These are phyloP conservation scores for Blastomyces emzantsi DNA, from an alignment of 2,329 filamentous ascomycete genomes.

Conservation along the genomic window DNA sequence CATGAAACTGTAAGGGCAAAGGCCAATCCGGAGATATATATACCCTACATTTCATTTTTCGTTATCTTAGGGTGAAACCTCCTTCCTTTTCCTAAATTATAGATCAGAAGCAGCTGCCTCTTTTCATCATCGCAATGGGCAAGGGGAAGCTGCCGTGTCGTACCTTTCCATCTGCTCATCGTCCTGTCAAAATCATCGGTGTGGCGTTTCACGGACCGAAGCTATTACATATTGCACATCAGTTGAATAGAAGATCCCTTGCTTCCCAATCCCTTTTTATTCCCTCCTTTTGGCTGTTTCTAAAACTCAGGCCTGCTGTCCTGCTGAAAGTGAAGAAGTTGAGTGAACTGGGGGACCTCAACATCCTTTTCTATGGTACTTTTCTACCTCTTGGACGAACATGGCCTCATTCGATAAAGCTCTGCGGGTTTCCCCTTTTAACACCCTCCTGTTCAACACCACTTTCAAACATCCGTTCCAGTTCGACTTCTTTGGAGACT, in stretches of 20 bases:
- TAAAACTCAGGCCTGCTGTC: too few relatives aligned
- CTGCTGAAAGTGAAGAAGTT: neutral
- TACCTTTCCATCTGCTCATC: neutral
- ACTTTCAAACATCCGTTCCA: too few relatives aligned
- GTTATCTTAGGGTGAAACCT: neutral
- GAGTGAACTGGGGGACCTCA: neutral
- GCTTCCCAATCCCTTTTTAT: neutral
- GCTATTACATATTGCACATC: neutral
- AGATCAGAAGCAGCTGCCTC: neutral
- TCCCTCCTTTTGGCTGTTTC: neutral
- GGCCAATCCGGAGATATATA: too few relatives aligned
- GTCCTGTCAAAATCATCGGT: neutral
- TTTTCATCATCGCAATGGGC: neutral
- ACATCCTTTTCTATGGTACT: neutral
- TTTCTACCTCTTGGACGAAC: neutral
- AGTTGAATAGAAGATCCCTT: neutral
- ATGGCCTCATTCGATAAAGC: neutral
- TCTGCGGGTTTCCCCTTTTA: neutral
- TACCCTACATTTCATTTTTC: neutral
- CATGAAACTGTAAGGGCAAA: neutral
- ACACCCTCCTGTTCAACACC: too few relatives aligned
- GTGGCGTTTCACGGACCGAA: neutral
- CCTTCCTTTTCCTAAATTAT: neutral
- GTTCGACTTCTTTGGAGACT: too few relatives aligned
- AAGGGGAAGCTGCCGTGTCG: neutral